Evolutionary conservation across 371 early-diverging fungal species (phyloP), one percentile per base, ranked within the genome.

Genomic region (Entomophthora muscae): DNA sequence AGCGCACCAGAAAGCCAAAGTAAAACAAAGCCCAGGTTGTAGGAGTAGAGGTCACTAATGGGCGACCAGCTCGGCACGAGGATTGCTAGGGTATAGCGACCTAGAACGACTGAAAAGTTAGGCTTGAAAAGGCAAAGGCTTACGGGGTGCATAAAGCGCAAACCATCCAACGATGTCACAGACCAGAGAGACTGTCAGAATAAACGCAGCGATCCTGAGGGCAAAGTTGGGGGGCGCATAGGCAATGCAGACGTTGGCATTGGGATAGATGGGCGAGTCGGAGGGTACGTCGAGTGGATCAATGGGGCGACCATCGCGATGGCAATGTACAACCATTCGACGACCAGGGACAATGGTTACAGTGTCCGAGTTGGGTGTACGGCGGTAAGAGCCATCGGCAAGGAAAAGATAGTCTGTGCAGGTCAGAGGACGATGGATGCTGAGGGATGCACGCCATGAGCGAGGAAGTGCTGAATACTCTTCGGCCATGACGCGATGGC

Each of bases 241-340:
- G 54, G 26, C 54, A 26, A 53, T n/a, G n/a, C 2, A 5, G n/a
- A 53, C 54, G 5, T 53, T 53, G 5, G 21, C 10, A 26, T 53
- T 53, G 3, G 3, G 3, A n/a, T 7, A 53, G 3, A 53, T 3
- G 54, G 54, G 54, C 3, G 54, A 53, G 26, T 53, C 54, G 3
- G 3, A n/a, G 3, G 54, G 54, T n/a, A 53, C 54, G 3, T 53
- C 54, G 5, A 53, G 21, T 3, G 54, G 54, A n/a, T 53, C n/a
- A 53, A 53, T 53, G 54, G 54, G 54, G n/a, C 54, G 54, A 3
- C 54, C 54, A 53, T 53, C 54, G 23, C 23, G 54, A n/a, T 53
- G 54, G n/a, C 54, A 53, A 53, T 3, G 7, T 23, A 53, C 54
- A 53, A 53, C 21, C n/a, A 53, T 3, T 26, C 26, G 21, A 7